Base-by-base conservation (phyloP, 2,329 filamentous ascomycete species). In the Alternaria triticimaculans region DNA sequence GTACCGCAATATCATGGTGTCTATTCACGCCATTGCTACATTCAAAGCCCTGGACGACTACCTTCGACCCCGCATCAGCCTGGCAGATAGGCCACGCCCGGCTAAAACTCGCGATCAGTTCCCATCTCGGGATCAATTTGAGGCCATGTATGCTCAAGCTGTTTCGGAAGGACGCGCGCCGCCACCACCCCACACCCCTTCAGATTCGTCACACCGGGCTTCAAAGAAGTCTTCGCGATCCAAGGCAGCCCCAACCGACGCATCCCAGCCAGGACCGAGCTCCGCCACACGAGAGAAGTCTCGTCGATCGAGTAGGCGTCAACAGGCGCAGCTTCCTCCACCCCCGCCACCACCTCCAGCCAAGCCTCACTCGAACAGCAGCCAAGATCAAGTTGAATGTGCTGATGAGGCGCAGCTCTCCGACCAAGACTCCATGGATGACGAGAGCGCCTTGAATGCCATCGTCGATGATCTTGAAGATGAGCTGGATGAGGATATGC, bases 21-120 rank as follows among this genome's bases (percentile, higher is more conserved):
- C 94, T 0, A 99, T 99, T 61, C 96, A 99, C 78, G 96, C 96
- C 15, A 98, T 99, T 74, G 95, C 96, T 3, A 98, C 94, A 0
- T 98, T 99, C 84, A 98, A 97, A 79, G 92, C 95, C 0, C 83
- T 99, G 23, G 96, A 98, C 76, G 96, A 99, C 77, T 99, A 98
- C 78, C 85, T 99, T 46, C 90, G 96, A 41, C 96, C 96, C 8
- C 88, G 95, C 64, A 97, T 99, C 63, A 93, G 86, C 72, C 79
- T 96, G 14, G 67, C 92, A 4, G 94, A 97, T 67, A 88, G 92
- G 20, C 88, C 92, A 12, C 86, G 90, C 46, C 84, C 83, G 10
- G 84, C 87, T 28, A 87, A 90, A 66, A 82, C 81, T 67, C 83
- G 82, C 77, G 90, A 84, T 55, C 87, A 91, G 63, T 82, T 97